Base-by-base conservation (phyloP, 306 rosid species). In the Citrullus mucosospermus region DNA sequence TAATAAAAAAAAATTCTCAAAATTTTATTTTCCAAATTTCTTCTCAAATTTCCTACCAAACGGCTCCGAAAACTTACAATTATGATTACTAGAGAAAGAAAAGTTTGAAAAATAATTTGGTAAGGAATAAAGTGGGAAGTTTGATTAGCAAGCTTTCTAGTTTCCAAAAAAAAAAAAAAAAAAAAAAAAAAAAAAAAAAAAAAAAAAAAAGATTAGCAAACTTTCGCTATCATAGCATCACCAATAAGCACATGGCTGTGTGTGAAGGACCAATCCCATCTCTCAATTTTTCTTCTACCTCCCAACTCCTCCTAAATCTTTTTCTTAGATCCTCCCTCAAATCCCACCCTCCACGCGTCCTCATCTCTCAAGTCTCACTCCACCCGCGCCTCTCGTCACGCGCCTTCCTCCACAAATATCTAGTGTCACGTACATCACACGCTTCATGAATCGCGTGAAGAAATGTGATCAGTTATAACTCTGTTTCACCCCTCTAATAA, bases 331-430 rank as follows among this genome's bases (percentile, higher is more conserved):
- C 79, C 79, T 48, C 82, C 10, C 22, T 25, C 48, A 53, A 34
- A 75, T 78, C 67, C 2, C 12, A 69, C 81, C 84, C 75, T 68
- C 84, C 84, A 82, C 84, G 84, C 81, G 84, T 82, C 81, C 79
- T 48, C 36, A 75, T 38, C 65, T 41, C 36, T 6, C 55, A 66
- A 2, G 8, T 56, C 63, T 32, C 73, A 3, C 78, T 32, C 55
- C 76, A 71, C 58, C 11, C 75, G 11, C 76, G 9, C 39, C 10
- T 0, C 3, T 2, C 3, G 3, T 0, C 43, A 48, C 77, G 59
- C 77, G 46, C 70, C 20, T 5, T 6, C 48, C 7, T 14, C 22
- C 18, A 41, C 54, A 7, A 8, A 18, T 39, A 34, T 36, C 43
- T 15, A 4, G 11, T 53, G 16, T 2, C 22, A 2, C 17, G 62